phyloP scores from a whole-genome alignment of 768 basidiomycete species.

The Naganishia onofrii region DNA sequence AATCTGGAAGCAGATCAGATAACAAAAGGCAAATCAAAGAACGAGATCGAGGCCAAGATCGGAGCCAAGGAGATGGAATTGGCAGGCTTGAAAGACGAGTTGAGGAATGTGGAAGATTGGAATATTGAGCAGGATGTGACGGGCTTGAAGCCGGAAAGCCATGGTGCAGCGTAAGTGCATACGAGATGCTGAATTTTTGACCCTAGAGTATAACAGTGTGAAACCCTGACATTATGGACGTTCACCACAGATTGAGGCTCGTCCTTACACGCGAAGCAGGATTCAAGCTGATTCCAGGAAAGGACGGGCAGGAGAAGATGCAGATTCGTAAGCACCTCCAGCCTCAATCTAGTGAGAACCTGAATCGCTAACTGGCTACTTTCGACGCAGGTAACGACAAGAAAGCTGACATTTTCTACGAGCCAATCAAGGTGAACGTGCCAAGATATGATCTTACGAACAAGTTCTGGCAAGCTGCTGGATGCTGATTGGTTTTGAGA shows the following conservation, averaged over 20 bases:
- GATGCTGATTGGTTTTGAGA: background rate
- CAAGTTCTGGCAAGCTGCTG: slow-evolving; percentile 24
- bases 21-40: slow-evolving; percentile 14
- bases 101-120: slow-evolving; percentile 21
- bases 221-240: background rate
- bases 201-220: background rate
- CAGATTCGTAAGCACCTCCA: slow-evolving; percentile 8
- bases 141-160: slow-evolving; percentile 13
- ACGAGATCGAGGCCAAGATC: slow-evolving; percentile 23
- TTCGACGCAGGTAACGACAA: slow-evolving; percentile 12
- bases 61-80: slow-evolving; percentile 20
- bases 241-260: background rate
- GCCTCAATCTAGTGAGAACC: too few species aligned
- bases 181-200: too few species aligned
- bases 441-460: slow-evolving; percentile 24
- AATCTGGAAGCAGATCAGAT: slow-evolving; percentile 21
- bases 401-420: slow-evolving; percentile 20
- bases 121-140: slow-evolving; percentile 21
- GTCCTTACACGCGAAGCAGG: slow-evolving; percentile 21
- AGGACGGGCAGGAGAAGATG: slow-evolving; percentile 19
- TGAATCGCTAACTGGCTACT: background rate
- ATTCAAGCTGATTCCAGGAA: slow-evolving; percentile 13
- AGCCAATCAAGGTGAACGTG: slow-evolving; percentile 15
- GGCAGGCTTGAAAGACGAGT: slow-evolving; percentile 11
- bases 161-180: slow-evolving; percentile 16